A percentile compares a stretch with the other conserved stretches of the same genome.
These are phyloP conservation scores for Eucalyptus decipiens DNA, from an alignment of 345 rosid species.

Conservation along the genomic window DNA sequence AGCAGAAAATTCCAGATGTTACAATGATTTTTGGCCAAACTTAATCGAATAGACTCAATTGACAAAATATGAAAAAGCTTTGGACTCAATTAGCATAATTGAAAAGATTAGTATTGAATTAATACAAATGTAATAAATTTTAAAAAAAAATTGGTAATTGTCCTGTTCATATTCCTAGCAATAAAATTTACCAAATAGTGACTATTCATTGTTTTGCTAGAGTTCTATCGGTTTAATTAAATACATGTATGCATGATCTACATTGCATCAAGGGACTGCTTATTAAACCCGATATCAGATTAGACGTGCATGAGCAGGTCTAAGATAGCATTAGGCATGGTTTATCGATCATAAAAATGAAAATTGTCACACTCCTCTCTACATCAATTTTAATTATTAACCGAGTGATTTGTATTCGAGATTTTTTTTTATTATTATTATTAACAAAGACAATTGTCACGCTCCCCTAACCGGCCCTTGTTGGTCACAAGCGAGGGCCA, in stretches of 20 bases:
- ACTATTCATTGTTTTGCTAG: not conserved
- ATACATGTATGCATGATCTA: not conserved
- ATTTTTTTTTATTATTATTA: too few species aligned
- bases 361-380: not conserved
- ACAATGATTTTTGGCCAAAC: too few species aligned
- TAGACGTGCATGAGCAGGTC: not conserved
- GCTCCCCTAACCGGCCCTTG: too few species aligned
- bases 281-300: not conserved
- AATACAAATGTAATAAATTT: too few species aligned
- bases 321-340: not conserved
- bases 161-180: not conserved
- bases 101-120: too few species aligned
- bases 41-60: too few species aligned
- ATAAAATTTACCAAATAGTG: not conserved
- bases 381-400: not conserved
- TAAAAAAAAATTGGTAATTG: accelerated
- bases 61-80: too few species aligned
- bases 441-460: too few species aligned
- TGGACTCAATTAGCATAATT: accelerated
- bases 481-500: accelerated
- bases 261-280: not conserved
- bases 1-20: accelerated
- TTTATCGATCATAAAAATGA: not conserved
- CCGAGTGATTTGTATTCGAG: not conserved
- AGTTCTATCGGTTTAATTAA: not conserved